phyloP scores from a whole-genome alignment of 805 yeast species.

The Metschnikowia anglica region DNA sequence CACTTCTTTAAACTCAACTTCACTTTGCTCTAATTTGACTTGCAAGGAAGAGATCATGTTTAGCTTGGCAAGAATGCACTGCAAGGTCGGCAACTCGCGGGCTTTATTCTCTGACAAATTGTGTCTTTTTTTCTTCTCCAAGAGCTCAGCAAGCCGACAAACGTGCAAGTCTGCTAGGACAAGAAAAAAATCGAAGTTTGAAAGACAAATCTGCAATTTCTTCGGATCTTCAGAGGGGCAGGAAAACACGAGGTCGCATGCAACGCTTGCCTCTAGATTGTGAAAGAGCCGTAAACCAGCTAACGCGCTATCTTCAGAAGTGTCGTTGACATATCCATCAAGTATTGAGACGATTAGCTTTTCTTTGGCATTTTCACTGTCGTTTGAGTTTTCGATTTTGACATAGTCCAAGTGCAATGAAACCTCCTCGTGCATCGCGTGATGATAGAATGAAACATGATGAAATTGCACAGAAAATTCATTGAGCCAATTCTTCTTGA shows the following conservation, averaged over 20 bases:
- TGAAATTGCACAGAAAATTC: slow-evolving; percentile 16
- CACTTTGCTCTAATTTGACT: slow-evolving; percentile 21
- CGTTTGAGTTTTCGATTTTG: slow-evolving; percentile 14
- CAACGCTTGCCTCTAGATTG: slow-evolving; percentile 15
- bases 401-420: slow-evolving; percentile 19
- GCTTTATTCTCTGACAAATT: neutral
- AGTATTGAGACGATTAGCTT: slow-evolving; percentile 10
- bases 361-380: slow-evolving; percentile 2
- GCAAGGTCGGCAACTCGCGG: slow-evolving; percentile 2
- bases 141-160: slow-evolving; percentile 12
- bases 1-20: slow-evolving; percentile 13
- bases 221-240: slow-evolving; percentile 5
- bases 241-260: slow-evolving; percentile 8
- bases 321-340: slow-evolving; percentile 16
- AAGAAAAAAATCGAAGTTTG: slow-evolving; percentile 12
- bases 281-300: slow-evolving; percentile 15
- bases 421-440: slow-evolving; percentile 12
- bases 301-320: neutral
- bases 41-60: slow-evolving; percentile 14
- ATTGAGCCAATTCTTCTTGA: slow-evolving; percentile 17
- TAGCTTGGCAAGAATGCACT: slow-evolving; percentile 8
- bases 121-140: slow-evolving; percentile 3
- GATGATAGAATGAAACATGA: slow-evolving; percentile 17
- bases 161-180: slow-evolving; percentile 12
- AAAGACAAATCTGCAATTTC: slow-evolving; percentile 2